Evolutionary conservation across 192 early-diverging fungal genomes (phyloP), one percentile per base, ranked within the genome.

Genomic region (Pecoramyces ruminantium): DNA sequence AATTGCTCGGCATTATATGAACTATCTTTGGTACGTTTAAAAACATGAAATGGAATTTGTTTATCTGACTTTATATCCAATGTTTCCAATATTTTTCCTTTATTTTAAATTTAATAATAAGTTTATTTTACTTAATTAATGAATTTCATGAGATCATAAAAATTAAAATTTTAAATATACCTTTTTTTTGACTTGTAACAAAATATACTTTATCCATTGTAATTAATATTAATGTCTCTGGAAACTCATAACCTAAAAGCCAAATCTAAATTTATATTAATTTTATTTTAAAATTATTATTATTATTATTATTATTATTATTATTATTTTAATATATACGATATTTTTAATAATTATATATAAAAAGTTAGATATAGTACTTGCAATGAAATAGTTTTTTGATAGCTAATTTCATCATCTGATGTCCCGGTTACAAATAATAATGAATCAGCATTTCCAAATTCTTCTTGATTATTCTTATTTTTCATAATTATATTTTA

Each of bases 171-270:
- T 18, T 38, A 27, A 78, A 51, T 8, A 77, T 83, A 92, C 93
- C 94, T 86, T 96, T 97, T 82, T 93, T 96, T 77, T 84, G 86
- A 80, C 92, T 93, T 21, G 93, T 93, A 13, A 96, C 83, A 82
- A 99, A 88, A 28, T 92, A 89, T 27, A 95, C 82, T 82, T 92
- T 93, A 83, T 92, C 91, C 30, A 85, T 87, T 25, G 93, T 93
- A 51, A 96, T 86, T 38, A 96, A 79, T 27, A 95, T 89, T 29
- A 96, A 84, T 11, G 95, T 95, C 80, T 98, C 94, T 4, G 92
- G 89, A 81, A 97, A 94, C 83, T 98, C 96, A 81, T 95, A 94
- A 51, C 96, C 96, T 77, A 97, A 88, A 79, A 97, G 88, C 96
- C 96, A 99, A 78, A 90, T 92, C 91, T 99, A n/a, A n/a, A n/a